Conservation (phyloP, 2,329 filamentous ascomycete genomes). For the Ophiostoma triangulosporum region DNA sequence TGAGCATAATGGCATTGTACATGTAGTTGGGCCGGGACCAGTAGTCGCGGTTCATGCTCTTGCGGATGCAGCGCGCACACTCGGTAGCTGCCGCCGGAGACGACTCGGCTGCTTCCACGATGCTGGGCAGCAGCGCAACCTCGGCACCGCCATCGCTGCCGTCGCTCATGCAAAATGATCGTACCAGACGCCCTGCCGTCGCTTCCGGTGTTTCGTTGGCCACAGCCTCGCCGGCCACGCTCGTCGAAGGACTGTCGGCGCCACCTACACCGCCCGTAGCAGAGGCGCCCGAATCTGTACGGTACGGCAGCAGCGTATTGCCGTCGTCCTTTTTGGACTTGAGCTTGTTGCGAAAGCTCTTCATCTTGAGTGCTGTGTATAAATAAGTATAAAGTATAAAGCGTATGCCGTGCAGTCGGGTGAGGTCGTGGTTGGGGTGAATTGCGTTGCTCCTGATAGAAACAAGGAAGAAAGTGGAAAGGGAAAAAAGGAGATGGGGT, state of each 20-base stretch:
- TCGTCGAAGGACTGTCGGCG: not conserved
- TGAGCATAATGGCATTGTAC: slow-evolving; percentile 93
- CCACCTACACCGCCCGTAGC: not conserved
- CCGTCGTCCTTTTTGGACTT: slow-evolving; percentile 5
- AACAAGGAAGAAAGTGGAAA: too few species aligned
- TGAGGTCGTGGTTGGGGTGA: too few species aligned
- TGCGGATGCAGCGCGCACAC: slow-evolving; percentile 67
- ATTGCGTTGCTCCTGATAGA: too few species aligned
- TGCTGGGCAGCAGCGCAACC: slow-evolving; percentile 79
- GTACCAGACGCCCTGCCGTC: slow-evolving; percentile 9
- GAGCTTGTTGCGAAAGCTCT: slow-evolving; percentile 11
- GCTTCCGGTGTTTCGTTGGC: slow-evolving; percentile 11
- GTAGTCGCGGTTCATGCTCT: slow-evolving; percentile 65
- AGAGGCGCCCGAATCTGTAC: not conserved
- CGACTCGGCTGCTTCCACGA: slow-evolving; percentile 90
- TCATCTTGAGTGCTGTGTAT: slow-evolving; percentile 8
- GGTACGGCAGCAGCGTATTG: not conserved
- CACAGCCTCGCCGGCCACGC: not conserved
- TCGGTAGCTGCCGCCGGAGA: slow-evolving; percentile 74
- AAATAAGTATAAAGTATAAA: too few species aligned
- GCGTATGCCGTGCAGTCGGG: too few species aligned
- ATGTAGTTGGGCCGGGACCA: slow-evolving; percentile 55
- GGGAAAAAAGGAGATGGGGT: too few species aligned
- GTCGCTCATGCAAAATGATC: slow-evolving; percentile 10
- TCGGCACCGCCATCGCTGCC: slow-evolving; percentile 48